Percentiles rank a stretch among this genome's conserved stretches.
These are phyloP conservation scores for Xylaria sp. DNA, from an alignment of 2,329 filamentous ascomycete genomes.

Conservation along the genomic window DNA sequence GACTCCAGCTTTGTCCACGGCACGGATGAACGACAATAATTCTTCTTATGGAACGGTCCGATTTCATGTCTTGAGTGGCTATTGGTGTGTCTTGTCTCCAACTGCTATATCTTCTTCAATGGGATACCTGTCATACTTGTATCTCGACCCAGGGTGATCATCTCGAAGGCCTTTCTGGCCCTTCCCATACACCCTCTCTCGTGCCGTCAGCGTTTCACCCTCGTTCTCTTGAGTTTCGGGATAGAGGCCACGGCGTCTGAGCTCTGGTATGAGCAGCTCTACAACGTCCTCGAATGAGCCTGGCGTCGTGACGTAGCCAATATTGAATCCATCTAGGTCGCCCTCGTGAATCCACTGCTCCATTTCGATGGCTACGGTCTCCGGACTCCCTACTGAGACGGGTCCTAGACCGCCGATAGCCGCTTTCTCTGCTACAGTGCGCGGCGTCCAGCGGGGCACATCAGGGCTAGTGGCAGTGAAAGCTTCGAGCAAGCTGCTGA, in stretches of 20 bases:
- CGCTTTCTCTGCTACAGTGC: constrained; percentile 48
- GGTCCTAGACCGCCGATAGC: constrained; percentile 46
- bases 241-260: constrained; percentile 39
- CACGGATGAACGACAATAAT: constrained; percentile 4
- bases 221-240: constrained; percentile 36
- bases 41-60: constrained; percentile 8
- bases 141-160: constrained; percentile 64
- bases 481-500: constrained; percentile 55
- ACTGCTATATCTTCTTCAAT: constrained; percentile 3
- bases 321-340: constrained; percentile 40
- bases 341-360: constrained; percentile 38
- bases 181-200: constrained; percentile 67
- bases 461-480: constrained; percentile 55
- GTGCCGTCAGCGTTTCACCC: constrained; percentile 52
- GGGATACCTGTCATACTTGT: constrained; percentile 64
- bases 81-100: constrained; percentile 6
- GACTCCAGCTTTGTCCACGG: background rate
- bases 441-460: constrained; percentile 52
- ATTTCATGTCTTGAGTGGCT: constrained; percentile 1
- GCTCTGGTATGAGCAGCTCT: constrained; percentile 38
- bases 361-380: constrained; percentile 38
- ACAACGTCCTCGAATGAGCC: constrained; percentile 40
- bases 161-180: constrained; percentile 61
- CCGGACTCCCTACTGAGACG: constrained; percentile 34
- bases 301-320: constrained; percentile 38